A percentile compares a stretch with the other conserved stretches of the same genome.
Evolutionary conservation across 2,329 filamentous ascomycete genomes (phyloP).

Genomic region (Coniella vitis): DNA sequence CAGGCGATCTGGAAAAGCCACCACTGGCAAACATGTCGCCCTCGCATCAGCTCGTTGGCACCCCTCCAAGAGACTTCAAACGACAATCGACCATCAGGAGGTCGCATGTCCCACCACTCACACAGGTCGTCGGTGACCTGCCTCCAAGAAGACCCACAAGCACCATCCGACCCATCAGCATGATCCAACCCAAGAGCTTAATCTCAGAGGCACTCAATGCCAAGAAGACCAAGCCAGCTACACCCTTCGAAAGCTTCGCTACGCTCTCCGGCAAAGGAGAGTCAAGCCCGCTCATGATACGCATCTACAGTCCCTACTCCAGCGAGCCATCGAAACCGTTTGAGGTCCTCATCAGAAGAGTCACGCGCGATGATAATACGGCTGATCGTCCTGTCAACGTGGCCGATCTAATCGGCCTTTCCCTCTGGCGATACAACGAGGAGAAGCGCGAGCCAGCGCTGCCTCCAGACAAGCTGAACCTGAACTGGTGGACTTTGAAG

Average conservation of each 20-base stretch:
- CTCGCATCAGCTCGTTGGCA: constrained; percentile 54
- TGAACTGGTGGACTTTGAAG: constrained; percentile 75
- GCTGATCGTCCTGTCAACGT: constrained; percentile 60
- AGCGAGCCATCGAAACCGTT: constrained; percentile 56
- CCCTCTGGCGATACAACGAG: constrained; percentile 70
- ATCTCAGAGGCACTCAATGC: constrained; percentile 67
- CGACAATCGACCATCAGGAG: constrained; percentile 59
- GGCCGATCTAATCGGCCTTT: constrained; percentile 74
- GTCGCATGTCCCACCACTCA: constrained; percentile 48
- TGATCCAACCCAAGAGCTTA: constrained; percentile 62
- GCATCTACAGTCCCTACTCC: constrained; percentile 71
- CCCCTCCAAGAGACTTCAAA: constrained; percentile 53
- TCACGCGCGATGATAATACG: constrained; percentile 60
- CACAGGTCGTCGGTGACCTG: constrained; percentile 55
- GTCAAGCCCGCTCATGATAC: constrained; percentile 66
- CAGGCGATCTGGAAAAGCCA: constrained; percentile 52
- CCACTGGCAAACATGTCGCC: constrained; percentile 42
- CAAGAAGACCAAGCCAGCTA: constrained; percentile 60
- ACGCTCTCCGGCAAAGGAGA: constrained; percentile 72
- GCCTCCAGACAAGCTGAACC: constrained; percentile 59
- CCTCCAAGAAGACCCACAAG: constrained; percentile 65
- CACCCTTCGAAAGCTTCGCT: constrained; percentile 72
- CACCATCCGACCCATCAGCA: constrained; percentile 57
- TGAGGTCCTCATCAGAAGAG: constrained; percentile 65
- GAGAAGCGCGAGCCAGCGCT: constrained; percentile 66